Conservation (phyloP, 1,139 yeast genomes). For the Nakaseomyces sp. region DNA sequence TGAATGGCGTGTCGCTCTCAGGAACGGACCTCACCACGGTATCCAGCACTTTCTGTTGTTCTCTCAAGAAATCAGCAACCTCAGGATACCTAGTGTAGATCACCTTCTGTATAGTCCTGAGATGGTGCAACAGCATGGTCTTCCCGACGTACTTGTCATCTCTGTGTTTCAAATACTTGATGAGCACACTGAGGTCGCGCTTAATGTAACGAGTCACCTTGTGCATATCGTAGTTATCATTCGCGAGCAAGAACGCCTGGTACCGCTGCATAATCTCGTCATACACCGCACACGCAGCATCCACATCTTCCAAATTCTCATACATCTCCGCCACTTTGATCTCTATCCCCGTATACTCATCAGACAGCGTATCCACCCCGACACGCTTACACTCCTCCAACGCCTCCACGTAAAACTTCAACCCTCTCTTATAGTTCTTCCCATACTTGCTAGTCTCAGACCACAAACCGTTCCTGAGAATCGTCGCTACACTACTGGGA, state of each 20-base stretch:
- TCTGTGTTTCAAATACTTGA: slow-evolving; percentile 53
- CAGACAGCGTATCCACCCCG: slow-evolving; percentile 49
- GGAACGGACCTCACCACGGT: slow-evolving; percentile 12
- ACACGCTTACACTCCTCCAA: slow-evolving; percentile 38
- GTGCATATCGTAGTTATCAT: slow-evolving; percentile 27
- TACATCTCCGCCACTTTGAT: slow-evolving; percentile 82
- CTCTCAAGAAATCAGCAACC: slow-evolving; percentile 17
- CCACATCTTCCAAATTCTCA: slow-evolving; percentile 49
- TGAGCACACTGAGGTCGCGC: slow-evolving; percentile 59
- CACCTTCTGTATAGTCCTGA: slow-evolving; percentile 55
- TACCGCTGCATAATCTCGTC: slow-evolving; percentile 57
- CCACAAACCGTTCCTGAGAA: slow-evolving; percentile 64
- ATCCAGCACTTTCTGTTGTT: slow-evolving; percentile 17
- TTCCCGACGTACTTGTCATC: slow-evolving; percentile 43
- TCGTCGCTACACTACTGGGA: slow-evolving; percentile 51
- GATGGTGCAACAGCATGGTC: slow-evolving; percentile 53
- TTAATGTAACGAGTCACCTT: slow-evolving; percentile 51
- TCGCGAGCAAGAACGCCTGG: slow-evolving; percentile 40
- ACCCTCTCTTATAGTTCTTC: slow-evolving; percentile 52
- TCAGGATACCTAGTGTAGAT: slow-evolving; percentile 33
- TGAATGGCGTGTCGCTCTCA: not conserved
- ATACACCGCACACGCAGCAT: slow-evolving; percentile 58
- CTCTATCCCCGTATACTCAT: slow-evolving; percentile 79
- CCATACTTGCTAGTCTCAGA: slow-evolving; percentile 68
- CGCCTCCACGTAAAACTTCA: slow-evolving; percentile 56